Conservation (phyloP, 306 rosid genomes). For the Corylus heterophylla region DNA sequence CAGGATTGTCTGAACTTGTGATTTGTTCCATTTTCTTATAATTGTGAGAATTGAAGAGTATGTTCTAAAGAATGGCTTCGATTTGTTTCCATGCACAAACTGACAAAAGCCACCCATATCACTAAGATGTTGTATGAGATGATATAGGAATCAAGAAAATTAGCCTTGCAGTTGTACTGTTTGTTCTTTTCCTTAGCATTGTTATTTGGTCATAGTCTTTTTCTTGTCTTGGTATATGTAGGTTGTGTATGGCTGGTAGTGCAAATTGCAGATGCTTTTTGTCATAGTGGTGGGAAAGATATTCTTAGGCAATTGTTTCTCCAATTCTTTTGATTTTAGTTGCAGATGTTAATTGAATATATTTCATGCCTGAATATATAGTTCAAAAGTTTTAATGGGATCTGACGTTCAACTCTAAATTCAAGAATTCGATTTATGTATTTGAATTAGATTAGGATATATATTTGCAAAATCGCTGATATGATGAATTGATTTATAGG, state of each 20-base stretch:
- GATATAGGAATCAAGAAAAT: background rate
- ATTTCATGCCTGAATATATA: background rate
- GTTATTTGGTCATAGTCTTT: background rate
- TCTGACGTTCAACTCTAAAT: background rate
- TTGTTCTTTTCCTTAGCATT: background rate
- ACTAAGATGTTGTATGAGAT: background rate
- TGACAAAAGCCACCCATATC: background rate
- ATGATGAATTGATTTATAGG: constrained; percentile 47
- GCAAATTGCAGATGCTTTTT: background rate
- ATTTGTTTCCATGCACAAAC: background rate
- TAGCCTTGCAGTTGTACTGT: background rate
- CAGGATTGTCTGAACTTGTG: background rate
- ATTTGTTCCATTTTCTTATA: too few species aligned
- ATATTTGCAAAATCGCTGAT: background rate
- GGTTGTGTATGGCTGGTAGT: background rate
- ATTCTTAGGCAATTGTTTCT: background rate
- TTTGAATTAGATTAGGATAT: constrained; percentile 1
- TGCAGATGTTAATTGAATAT: background rate
- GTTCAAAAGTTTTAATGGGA: background rate
- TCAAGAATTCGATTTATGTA: constrained; percentile 2
- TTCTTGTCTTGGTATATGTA: background rate
- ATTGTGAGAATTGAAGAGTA: background rate
- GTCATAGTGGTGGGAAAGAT: background rate
- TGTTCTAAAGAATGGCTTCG: background rate
- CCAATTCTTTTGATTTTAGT: background rate